Conservation (phyloP, 2,329 filamentous ascomycete genomes). For the Aspergillus ibericus region DNA sequence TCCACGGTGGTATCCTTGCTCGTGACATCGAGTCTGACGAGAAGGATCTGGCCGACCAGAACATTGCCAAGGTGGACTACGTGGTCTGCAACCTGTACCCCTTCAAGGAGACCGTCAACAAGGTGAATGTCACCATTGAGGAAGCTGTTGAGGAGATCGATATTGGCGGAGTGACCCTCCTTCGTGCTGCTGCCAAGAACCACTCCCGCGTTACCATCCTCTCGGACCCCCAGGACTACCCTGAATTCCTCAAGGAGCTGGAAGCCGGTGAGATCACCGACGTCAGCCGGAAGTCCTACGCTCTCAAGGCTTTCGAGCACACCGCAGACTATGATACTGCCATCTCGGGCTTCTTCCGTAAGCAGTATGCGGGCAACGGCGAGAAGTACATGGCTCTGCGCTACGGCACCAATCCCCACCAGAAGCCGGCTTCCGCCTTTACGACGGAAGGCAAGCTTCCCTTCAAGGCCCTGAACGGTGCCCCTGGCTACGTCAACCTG, state of each 20-base stretch:
- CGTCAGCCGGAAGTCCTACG: slow-evolving; percentile 80
- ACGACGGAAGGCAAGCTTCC: slow-evolving; percentile 71
- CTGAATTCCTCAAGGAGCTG: slow-evolving; percentile 88
- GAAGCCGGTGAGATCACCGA: slow-evolving; percentile 83
- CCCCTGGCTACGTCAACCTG: slow-evolving; percentile 96
- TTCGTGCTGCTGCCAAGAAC: slow-evolving; percentile 97
- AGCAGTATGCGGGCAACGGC: slow-evolving; percentile 87
- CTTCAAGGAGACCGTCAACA: slow-evolving; percentile 97
- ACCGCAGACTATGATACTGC: slow-evolving; percentile 95
- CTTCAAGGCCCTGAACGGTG: slow-evolving; percentile 89
- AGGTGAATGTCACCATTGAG: slow-evolving; percentile 93
- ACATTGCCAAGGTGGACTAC: slow-evolving; percentile 92
- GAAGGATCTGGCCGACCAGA: slow-evolving; percentile 92
- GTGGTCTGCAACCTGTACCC: slow-evolving; percentile 99
- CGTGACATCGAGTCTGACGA: slow-evolving; percentile 93
- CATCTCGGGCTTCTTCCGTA: slow-evolving; percentile 96
- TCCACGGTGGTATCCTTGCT: slow-evolving; percentile 81
- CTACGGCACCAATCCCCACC: slow-evolving; percentile 96
- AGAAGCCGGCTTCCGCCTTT: slow-evolving; percentile 91
- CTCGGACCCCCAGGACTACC: slow-evolving; percentile 89
- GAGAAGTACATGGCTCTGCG: slow-evolving; percentile 80
- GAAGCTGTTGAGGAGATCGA: slow-evolving; percentile 99
- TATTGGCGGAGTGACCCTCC: slow-evolving; percentile 94
- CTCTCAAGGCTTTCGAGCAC: slow-evolving; percentile 97
- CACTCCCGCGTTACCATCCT: slow-evolving; percentile 93